phyloP scores from a whole-genome alignment of 2,329 filamentous ascomycete genomes.

The Diaporthe batatas region DNA sequence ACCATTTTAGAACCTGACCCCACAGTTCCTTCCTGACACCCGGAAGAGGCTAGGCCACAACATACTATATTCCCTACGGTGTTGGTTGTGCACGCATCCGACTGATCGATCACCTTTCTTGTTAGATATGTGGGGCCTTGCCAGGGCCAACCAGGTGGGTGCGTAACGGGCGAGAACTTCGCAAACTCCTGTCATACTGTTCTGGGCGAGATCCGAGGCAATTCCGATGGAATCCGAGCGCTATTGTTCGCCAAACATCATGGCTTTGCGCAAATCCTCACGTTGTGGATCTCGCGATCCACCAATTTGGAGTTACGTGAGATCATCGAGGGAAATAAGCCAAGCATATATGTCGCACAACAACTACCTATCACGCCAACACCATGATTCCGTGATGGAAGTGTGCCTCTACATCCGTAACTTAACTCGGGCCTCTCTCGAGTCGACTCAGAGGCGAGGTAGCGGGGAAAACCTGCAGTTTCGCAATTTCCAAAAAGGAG shows the following conservation, averaged over 20 bases:
- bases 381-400: not conserved
- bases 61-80: not conserved
- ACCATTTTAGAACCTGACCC: not conserved
- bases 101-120: not conserved
- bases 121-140: not conserved
- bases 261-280: too few relatives aligned
- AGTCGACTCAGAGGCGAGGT: not conserved
- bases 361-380: not conserved
- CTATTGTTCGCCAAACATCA: not conserved
- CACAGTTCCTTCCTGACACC: slow-evolving; percentile 16
- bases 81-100: not conserved
- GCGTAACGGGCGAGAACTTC: not conserved
- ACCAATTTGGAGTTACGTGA: too few relatives aligned
- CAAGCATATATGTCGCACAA: too few relatives aligned
- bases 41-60: not conserved
- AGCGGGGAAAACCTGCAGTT: not conserved
- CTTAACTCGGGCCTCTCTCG: not conserved
- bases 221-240: not conserved
- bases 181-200: not conserved
- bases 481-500: not conserved
- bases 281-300: not conserved
- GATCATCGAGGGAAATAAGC: not conserved
- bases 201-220: not conserved
- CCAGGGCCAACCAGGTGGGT: not conserved
- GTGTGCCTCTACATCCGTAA: too few relatives aligned